Base-by-base conservation (phyloP, 106 monocot species). In the Acorus calamus region DNA sequence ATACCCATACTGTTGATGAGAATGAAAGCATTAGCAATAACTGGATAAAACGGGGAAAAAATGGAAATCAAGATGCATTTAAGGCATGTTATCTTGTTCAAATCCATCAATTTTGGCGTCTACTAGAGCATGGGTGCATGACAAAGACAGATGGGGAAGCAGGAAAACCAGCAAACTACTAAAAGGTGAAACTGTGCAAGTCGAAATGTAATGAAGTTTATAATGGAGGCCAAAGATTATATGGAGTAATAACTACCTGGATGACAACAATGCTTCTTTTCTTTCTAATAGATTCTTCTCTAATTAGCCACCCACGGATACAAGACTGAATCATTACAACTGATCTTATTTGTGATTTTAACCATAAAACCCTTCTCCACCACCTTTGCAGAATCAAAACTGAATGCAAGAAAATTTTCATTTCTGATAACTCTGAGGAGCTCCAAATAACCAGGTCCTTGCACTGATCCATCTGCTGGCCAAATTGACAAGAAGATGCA, bases 301-400 rank as follows among this genome's bases (percentile, higher is more conserved):
- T 58, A 59, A 69, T 69, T 72, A 78, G 61, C 81, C 81, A 86
- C 14, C 85, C 81, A 70, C 78, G 85, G 52, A 76, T 46, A 67
- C 70, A 47, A 64, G 78, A 63, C 65, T 86, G 85, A 64, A 86
- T 78, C 42, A 66, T 69, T 46, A 70, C 51, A 6, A 53, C 66
- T 43, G 85, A 81, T 42, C 56, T 62, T 56, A 65, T 67, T 46
- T 58, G 71, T 49, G 44, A 49, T 62, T 62, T 62, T 14, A 46
- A 7, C 61, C 58, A 53, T 48, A 85, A 70, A 50, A 69, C 51
- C 42, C 66, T 69, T 73, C 81, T 72, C 85, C 85, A 86, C 81
- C 81, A 86, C 62, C 78, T 81, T 73, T 86, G 86, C 50, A 86
- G 12, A 69, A 52, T 81, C 13, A 75, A 4, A 60, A 79, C 50